phyloP scores from a whole-genome alignment of 805 yeast species.

The Naumovozyma baii region DNA sequence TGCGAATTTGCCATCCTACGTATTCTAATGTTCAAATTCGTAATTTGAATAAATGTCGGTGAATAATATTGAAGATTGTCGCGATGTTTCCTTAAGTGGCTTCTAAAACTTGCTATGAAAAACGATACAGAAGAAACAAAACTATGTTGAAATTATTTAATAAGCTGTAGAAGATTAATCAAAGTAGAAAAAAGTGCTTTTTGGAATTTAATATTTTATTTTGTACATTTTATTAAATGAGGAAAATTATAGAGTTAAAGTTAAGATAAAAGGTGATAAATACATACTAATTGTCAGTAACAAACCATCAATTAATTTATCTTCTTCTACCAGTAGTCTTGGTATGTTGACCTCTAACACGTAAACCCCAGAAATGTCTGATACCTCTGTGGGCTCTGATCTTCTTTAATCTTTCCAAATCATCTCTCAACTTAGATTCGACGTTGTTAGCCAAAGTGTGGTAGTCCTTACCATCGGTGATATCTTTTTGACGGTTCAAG shows the following conservation, averaged over 20 bases:
- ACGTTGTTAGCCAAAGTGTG: conserved; percentile 98
- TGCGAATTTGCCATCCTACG: no score
- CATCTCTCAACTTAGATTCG: conserved; percentile 99
- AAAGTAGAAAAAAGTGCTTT: no score
- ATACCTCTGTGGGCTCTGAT: conserved; percentile 99
- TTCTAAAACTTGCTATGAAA: no score
- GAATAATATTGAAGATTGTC: no score
- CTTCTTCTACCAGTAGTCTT: conserved; percentile 98
- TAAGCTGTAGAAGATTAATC: no score
- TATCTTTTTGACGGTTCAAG: conserved; percentile 98
- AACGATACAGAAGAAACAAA: no score
- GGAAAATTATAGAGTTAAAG: not conserved
- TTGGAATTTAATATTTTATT: not conserved
- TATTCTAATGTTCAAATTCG: no score
- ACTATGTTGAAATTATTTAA: no score
- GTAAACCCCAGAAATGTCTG: conserved; percentile 99
- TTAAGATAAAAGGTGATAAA: not conserved
- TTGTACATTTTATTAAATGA: not conserved
- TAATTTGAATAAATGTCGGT: no score
- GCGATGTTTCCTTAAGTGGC: no score
- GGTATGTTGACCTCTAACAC: conserved; percentile 99
- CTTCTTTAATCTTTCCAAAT: conserved; percentile 99
- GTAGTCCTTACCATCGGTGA: conserved; percentile 97
- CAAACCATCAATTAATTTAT: conserved; percentile 6
- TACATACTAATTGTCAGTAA: conserved; percentile 14